Percentiles rank a stretch among this genome's conserved stretches.
These are phyloP conservation scores for Talaromyces funiculosus DNA, from an alignment of 2,329 filamentous ascomycete species.

Conservation along the genomic window DNA sequence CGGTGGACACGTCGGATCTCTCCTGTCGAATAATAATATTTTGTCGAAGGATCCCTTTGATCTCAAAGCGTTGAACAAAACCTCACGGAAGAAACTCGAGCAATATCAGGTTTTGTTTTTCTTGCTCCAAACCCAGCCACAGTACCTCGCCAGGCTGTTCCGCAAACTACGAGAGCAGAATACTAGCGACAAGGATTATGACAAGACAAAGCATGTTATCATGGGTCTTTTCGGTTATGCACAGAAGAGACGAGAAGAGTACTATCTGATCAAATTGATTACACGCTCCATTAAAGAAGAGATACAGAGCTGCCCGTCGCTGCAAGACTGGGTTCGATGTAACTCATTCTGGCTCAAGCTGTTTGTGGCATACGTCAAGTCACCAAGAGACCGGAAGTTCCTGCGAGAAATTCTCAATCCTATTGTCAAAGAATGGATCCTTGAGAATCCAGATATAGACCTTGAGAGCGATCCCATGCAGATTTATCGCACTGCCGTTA, in stretches of 20 bases:
- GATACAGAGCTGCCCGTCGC: slow-evolving; percentile 62
- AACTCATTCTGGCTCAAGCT: slow-evolving; percentile 93
- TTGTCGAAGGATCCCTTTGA: slow-evolving; percentile 89
- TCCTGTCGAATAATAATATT: slow-evolving; percentile 84
- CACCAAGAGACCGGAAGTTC: slow-evolving; percentile 87
- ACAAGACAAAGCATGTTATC: slow-evolving; percentile 84
- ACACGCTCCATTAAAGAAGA: slow-evolving; percentile 79
- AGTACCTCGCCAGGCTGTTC: slow-evolving; percentile 88
- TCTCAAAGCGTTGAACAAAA: slow-evolving; percentile 94
- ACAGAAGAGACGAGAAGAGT: slow-evolving; percentile 93
- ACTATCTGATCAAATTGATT: slow-evolving; percentile 88
- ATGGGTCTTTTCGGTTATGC: slow-evolving; percentile 97
- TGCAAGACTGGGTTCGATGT: slow-evolving; percentile 82
- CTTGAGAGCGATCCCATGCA: slow-evolving; percentile 96
- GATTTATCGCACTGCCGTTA: slow-evolving; percentile 91
- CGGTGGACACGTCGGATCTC: slow-evolving; percentile 76
- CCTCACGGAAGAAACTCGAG: slow-evolving; percentile 88
- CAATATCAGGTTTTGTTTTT: slow-evolving; percentile 98
- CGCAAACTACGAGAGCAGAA: slow-evolving; percentile 75
- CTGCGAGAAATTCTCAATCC: slow-evolving; percentile 79
- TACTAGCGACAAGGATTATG: slow-evolving; percentile 84
- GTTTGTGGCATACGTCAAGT: slow-evolving; percentile 79
- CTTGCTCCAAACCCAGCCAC: slow-evolving; percentile 89
- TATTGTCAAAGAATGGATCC: slow-evolving; percentile 82
- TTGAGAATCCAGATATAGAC: slow-evolving; percentile 85